Evolutionary conservation across 306 rosid species (phyloP).

Genomic region (Dryas alaskensis): DNA sequence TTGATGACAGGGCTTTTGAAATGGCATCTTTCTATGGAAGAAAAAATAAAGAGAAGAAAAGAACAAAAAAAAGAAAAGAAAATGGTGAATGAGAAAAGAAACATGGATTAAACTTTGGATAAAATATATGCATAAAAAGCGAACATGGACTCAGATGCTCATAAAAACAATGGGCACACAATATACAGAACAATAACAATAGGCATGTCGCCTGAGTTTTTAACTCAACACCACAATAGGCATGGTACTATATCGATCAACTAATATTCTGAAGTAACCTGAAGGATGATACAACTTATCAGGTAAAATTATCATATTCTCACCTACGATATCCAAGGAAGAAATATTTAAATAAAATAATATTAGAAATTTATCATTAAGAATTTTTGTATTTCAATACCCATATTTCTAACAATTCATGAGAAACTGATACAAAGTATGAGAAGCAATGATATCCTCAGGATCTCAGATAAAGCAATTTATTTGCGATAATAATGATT

Average conservation of each 20-base stretch:
- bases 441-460: not conserved
- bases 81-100: conserved; percentile 21
- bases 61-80: conserved; percentile 24
- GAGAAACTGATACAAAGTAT: not conserved
- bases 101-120: conserved; percentile 19
- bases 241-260: not conserved
- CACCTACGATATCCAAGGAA: not conserved
- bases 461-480: not conserved
- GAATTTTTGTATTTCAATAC: not conserved
- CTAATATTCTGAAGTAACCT: not conserved
- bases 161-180: not conserved
- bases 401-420: not conserved
- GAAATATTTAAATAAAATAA: not conserved
- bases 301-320: not conserved
- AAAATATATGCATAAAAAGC: conserved; percentile 21
- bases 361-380: not conserved
- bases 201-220: too few relatives aligned
- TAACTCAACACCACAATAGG: not conserved
- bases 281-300: not conserved
- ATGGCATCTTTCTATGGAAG: conserved; percentile 71
- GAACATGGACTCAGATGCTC: not conserved
- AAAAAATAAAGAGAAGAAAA: conserved; percentile 21
- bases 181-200: not conserved
- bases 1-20: conserved; percentile 84
- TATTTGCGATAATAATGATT: not conserved